Conservation (phyloP, 805 yeast species). For the Barnettozyma sp. region DNA sequence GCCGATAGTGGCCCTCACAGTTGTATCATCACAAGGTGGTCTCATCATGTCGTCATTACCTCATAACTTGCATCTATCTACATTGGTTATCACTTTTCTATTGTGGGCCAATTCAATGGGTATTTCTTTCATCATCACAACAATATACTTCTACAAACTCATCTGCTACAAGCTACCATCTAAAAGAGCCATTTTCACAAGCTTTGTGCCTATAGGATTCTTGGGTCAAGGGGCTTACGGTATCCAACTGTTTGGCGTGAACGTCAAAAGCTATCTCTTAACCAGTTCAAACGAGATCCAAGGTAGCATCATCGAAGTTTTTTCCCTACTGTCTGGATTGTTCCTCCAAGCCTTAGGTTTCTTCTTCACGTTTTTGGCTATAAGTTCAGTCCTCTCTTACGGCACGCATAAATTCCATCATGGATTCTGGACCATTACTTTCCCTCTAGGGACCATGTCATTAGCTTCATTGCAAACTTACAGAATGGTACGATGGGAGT, state of each 20-base stretch:
- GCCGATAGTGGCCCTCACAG: conserved; percentile 78
- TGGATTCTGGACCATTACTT: conserved; percentile 80
- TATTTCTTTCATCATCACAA: conserved; percentile 48
- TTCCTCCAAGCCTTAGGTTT: conserved; percentile 49
- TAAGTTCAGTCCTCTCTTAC: conserved; percentile 27
- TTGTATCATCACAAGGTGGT: conserved; percentile 66
- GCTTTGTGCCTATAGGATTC: conserved; percentile 76
- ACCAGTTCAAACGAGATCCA: conserved; percentile 22
- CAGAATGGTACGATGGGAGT: conserved; percentile 38
- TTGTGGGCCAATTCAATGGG: conserved; percentile 66
- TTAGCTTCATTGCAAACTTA: conserved; percentile 51
- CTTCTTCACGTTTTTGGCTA: conserved; percentile 44
- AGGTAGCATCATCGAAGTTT: conserved; percentile 27
- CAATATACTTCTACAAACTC: conserved; percentile 55
- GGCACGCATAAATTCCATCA: conserved; percentile 37
- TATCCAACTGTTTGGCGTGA: conserved; percentile 46
- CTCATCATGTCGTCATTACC: conserved; percentile 41
- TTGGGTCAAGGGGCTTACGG: conserved; percentile 82
- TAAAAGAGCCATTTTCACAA: conserved; percentile 48
- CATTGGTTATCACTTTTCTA: conserved; percentile 47
- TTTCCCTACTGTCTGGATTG: conserved; percentile 36
- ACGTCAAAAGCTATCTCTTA: conserved; percentile 25
- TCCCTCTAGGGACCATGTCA: conserved; percentile 83
- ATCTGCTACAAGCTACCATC: conserved; percentile 53
- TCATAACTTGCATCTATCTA: conserved; percentile 39